Evolutionary conservation across 371 early-diverging fungal genomes (phyloP).

Genomic region (Mortierella sp.): DNA sequence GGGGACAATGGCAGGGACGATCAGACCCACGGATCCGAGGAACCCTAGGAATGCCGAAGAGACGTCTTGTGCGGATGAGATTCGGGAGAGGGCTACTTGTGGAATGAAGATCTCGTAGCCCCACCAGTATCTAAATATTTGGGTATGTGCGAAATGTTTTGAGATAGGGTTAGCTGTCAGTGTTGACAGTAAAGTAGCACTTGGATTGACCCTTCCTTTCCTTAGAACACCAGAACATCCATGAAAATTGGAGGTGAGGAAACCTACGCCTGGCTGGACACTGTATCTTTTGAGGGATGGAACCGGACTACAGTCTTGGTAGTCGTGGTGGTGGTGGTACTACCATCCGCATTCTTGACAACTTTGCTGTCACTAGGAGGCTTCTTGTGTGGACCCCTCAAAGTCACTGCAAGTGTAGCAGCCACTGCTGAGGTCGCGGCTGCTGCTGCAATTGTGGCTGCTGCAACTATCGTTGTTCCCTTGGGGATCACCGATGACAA

Average conservation of each 20-base stretch:
- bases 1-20: slow-evolving; percentile 53
- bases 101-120: slow-evolving; percentile 57
- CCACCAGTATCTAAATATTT: slow-evolving; percentile 44
- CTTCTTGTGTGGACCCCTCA: neutral
- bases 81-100: slow-evolving; percentile 47
- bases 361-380: neutral
- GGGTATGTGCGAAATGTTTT: neutral
- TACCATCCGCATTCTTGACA: slow-evolving; percentile 5
- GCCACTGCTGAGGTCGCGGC: slow-evolving; percentile 50
- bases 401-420: slow-evolving; percentile 27
- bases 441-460: slow-evolving; percentile 45
- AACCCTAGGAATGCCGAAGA: slow-evolving; percentile 51
- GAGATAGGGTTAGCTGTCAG: neutral
- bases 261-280: slow-evolving; percentile 50
- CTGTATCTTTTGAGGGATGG: slow-evolving; percentile 34
- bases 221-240: too few species aligned
- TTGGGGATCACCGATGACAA: slow-evolving; percentile 9
- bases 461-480: slow-evolving; percentile 32
- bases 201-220: too few species aligned
- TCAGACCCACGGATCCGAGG: slow-evolving; percentile 46
- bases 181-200: too few species aligned
- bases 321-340: slow-evolving; percentile 10
- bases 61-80: slow-evolving; percentile 54
- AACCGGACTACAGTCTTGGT: slow-evolving; percentile 38
- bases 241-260: neutral